Evolutionary conservation across 2,329 filamentous ascomycete species (phyloP).

Genomic region (Ophiobolus disseminans): DNA sequence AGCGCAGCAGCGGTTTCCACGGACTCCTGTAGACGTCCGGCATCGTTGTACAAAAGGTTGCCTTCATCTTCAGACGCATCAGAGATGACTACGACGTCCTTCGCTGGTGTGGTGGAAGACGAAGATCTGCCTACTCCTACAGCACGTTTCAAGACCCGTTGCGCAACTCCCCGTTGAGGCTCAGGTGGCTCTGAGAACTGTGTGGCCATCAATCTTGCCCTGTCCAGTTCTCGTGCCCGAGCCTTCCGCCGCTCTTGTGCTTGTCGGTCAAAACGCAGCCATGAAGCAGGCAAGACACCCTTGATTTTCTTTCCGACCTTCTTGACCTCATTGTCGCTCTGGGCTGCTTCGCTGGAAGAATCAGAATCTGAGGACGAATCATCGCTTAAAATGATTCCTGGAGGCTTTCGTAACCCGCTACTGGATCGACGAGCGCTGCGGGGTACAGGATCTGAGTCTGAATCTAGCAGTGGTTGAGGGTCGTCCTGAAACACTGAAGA

Average conservation of each 20-base stretch:
- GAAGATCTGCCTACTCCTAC: conserved; percentile 2
- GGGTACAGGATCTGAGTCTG: conserved; percentile 31
- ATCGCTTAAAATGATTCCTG: conserved; percentile 27
- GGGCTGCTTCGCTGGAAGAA: conserved; percentile 38
- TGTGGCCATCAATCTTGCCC: conserved; percentile 11
- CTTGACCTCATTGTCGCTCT: conserved; percentile 40
- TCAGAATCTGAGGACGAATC: conserved; percentile 26
- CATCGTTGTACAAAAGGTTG: conserved; percentile 3
- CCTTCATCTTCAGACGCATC: conserved; percentile 45
- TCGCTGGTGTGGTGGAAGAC: conserved; percentile 13
- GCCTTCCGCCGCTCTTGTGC: conserved; percentile 35
- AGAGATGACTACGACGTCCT: conserved; percentile 38
- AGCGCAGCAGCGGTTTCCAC: conserved; percentile 25
- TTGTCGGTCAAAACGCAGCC: conserved; percentile 56
- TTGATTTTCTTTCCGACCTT: conserved; percentile 52
- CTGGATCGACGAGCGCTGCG: conserved; percentile 19
- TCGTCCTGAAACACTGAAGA: conserved; percentile 38
- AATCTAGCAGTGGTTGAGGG: conserved; percentile 14
- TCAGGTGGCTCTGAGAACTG: conserved; percentile 32
- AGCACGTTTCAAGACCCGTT: conserved; percentile 27
- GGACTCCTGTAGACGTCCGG: conserved; percentile 24
- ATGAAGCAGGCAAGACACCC: conserved; percentile 59
- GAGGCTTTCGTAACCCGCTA: conserved; percentile 16
- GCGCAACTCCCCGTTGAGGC: conserved; percentile 45
- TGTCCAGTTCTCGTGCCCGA: conserved; percentile 24